Evolutionary conservation across 345 rosid genomes (phyloP).

Genomic region (Orychophragmus violaceus): DNA sequence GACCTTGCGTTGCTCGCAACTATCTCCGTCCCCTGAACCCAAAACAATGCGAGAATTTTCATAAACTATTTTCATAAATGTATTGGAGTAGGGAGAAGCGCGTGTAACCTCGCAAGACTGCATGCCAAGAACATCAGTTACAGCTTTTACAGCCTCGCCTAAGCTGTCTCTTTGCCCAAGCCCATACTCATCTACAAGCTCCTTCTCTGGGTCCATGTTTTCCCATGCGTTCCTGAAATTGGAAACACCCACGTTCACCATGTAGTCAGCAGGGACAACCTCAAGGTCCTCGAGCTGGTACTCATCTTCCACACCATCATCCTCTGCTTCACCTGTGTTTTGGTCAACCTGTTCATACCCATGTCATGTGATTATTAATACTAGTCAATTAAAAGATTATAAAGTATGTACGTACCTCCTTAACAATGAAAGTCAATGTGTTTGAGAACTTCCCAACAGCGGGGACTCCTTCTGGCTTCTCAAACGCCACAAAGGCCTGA

Average conservation of each 20-base stretch:
- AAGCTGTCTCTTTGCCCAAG: slow-evolving; percentile 92
- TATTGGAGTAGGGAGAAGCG: not conserved
- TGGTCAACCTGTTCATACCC: slow-evolving; percentile 64
- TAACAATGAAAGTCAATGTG: slow-evolving; percentile 73
- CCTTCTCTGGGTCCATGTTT: slow-evolving; percentile 64
- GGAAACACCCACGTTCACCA: slow-evolving; percentile 78
- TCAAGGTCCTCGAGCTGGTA: slow-evolving; percentile 97
- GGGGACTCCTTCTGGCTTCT: slow-evolving; percentile 76
- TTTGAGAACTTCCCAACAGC: slow-evolving; percentile 93
- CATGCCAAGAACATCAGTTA: slow-evolving; percentile 92
- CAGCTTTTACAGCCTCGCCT: slow-evolving; percentile 77
- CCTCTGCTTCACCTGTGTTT: slow-evolving; percentile 81
- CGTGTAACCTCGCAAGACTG: slow-evolving; percentile 88
- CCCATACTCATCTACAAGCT: slow-evolving; percentile 90
- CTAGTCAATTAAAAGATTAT: not conserved
- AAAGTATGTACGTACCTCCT: slow-evolving; percentile 46
- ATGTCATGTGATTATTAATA: not conserved
- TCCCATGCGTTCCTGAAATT: slow-evolving; percentile 99
- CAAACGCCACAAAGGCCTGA: slow-evolving; percentile 81
- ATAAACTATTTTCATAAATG: too few relatives aligned
- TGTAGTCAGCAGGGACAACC: slow-evolving; percentile 86
- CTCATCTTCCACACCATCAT: slow-evolving; percentile 87
- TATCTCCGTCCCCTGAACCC: slow-evolving; percentile 62
- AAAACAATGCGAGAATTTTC: too few relatives aligned
- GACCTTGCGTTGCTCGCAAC: slow-evolving; percentile 87